phyloP scores from a whole-genome alignment of 2,329 filamentous ascomycete species.

The Xylaria sp. region DNA sequence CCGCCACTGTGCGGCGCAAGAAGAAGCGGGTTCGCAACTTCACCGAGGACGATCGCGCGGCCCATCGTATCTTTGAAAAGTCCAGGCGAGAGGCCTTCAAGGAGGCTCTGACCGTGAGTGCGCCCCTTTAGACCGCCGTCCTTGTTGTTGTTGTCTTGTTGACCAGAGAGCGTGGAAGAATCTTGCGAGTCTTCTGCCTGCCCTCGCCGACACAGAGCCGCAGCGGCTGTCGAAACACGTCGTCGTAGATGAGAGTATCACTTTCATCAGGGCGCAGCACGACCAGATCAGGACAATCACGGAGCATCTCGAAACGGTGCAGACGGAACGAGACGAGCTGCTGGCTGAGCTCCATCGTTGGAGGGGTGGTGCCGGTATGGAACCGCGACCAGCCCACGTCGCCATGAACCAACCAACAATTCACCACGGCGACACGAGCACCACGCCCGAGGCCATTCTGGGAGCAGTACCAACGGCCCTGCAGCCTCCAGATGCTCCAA shows the following conservation, averaged over 20 bases:
- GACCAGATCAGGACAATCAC: conserved; percentile 35
- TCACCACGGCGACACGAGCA: conserved; percentile 24
- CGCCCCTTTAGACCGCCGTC: not conserved
- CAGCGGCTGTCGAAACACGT: conserved; percentile 55
- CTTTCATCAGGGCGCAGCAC: conserved; percentile 47
- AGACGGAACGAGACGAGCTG: conserved; percentile 41
- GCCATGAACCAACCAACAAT: conserved; percentile 15
- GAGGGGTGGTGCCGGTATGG: conserved; percentile 39
- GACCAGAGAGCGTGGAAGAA: conserved; percentile 44
- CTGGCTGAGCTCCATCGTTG: conserved; percentile 42
- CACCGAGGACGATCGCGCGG: conserved; percentile 55
- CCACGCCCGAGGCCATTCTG: conserved; percentile 22
- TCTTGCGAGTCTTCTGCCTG: conserved; percentile 52
- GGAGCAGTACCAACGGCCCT: conserved; percentile 23
- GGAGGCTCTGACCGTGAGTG: conserved; percentile 51
- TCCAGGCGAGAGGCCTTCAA: conserved; percentile 56
- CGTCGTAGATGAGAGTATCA: conserved; percentile 53
- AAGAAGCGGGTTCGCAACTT: conserved; percentile 55
- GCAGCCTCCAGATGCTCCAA: conserved; percentile 24
- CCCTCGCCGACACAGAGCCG: conserved; percentile 50
- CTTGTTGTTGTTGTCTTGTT: conserved; percentile 13
- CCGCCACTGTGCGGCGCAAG: conserved; percentile 32
- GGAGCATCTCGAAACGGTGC: conserved; percentile 35
- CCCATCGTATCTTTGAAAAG: conserved; percentile 55
- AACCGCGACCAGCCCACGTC: conserved; percentile 37